phyloP scores from a whole-genome alignment of 257 asterid genomes.

The Agastache rugosa region DNA sequence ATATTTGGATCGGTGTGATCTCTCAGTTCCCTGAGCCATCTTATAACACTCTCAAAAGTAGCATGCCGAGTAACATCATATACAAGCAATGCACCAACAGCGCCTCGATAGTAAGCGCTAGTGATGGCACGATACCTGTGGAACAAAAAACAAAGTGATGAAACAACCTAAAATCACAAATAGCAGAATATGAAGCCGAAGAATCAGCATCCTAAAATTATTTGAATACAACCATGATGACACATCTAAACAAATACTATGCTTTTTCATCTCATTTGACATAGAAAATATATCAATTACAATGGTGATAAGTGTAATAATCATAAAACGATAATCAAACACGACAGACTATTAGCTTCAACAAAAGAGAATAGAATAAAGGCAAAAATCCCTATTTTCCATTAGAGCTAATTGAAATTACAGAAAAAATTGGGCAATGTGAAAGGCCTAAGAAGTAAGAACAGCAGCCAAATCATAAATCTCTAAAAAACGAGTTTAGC shows the following conservation, averaged over 20 bases:
- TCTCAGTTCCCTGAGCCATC: slow-evolving; percentile 60
- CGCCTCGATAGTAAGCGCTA: slow-evolving; percentile 62
- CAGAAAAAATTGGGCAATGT: not conserved
- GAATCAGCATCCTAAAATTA: not conserved
- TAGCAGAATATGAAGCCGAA: not conserved
- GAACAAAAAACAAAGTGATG: not conserved
- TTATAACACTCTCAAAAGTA: slow-evolving; percentile 52
- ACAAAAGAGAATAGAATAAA: not conserved
- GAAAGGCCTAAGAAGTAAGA: not conserved
- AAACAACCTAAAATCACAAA: slow-evolving; percentile 5
- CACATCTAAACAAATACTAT: not conserved
- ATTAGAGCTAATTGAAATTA: not conserved
- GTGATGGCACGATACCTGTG: slow-evolving; percentile 59
- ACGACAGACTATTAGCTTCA: not conserved
- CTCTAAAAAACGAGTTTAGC: not conserved
- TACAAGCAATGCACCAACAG: slow-evolving; percentile 60
- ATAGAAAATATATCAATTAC: not conserved
- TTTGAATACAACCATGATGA: not conserved
- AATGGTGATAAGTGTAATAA: not conserved
- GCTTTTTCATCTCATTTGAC: not conserved
- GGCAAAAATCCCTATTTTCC: not conserved
- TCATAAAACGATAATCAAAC: not conserved
- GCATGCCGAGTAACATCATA: slow-evolving; percentile 56
- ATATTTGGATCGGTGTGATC: slow-evolving; percentile 56
- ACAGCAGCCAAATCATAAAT: not conserved